Percentiles rank a stretch among this genome's conserved stretches.
phyloP scores from a whole-genome alignment of 2,329 filamentous ascomycete species.

The Raffaelea ambrosiae region DNA sequence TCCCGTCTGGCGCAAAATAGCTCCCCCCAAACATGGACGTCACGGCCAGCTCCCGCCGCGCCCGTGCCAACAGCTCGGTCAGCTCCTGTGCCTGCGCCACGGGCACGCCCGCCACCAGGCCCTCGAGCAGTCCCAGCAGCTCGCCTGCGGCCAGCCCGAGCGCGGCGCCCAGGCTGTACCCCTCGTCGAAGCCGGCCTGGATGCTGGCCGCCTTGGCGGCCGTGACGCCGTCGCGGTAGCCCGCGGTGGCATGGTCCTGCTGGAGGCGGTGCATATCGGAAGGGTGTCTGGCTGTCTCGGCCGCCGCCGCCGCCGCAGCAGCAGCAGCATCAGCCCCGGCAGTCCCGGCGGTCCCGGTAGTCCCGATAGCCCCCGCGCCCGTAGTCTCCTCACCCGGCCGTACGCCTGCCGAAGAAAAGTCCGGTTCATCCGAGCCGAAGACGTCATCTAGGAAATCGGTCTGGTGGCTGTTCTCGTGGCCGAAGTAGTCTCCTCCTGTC shows the following conservation, averaged over 20 bases:
- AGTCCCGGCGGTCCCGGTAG: no score
- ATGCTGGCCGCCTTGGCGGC: slow-evolving; percentile 66
- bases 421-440: slow-evolving; percentile 9
- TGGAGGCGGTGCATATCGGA: slow-evolving; percentile 67
- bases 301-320: no score
- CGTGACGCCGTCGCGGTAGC: slow-evolving; percentile 83
- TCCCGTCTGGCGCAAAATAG: slow-evolving; percentile 63
- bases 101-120: slow-evolving; percentile 45
- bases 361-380: no score
- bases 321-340: no score
- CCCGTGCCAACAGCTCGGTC: slow-evolving; percentile 34
- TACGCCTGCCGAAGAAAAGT: not conserved
- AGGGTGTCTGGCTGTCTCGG: slow-evolving; percentile 13
- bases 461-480: no score
- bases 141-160: slow-evolving; percentile 68
- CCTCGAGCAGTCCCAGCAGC: slow-evolving; percentile 70
- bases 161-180: slow-evolving; percentile 74
- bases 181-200: slow-evolving; percentile 86
- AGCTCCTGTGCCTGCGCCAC: not conserved
- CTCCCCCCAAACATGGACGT: slow-evolving; percentile 53
- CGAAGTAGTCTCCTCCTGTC: no score
- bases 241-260: slow-evolving; percentile 70
- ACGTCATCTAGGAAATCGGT: slow-evolving; percentile 14
- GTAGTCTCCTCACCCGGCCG: no score
- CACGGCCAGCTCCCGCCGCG: slow-evolving; percentile 51